Conservation (phyloP, 139 green algal genomes). For the Picochlorum sp. region DNA sequence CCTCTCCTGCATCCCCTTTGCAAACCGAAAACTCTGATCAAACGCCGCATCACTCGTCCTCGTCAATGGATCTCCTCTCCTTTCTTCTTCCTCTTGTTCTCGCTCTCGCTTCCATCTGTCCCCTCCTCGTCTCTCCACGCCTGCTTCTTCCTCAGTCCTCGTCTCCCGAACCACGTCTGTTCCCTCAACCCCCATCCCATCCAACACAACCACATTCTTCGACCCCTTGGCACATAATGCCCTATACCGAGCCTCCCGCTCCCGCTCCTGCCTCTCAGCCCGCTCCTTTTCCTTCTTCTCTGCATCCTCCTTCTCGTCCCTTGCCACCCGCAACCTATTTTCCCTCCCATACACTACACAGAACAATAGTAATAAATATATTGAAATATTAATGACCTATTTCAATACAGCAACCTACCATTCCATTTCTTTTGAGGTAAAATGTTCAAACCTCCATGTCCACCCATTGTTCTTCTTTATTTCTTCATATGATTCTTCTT, state of each 20-base stretch:
- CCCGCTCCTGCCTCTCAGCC: constrained; percentile 30
- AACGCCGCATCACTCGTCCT: constrained; percentile 70
- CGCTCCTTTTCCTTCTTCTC: constrained; percentile 29
- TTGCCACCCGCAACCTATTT: constrained; percentile 63
- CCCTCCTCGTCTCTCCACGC: neutral
- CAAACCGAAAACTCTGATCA: constrained; percentile 66
- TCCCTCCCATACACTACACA: constrained; percentile 72
- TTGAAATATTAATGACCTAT: too few relatives aligned
- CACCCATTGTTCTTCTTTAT: constrained; percentile 73
- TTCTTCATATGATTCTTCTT: too few relatives aligned
- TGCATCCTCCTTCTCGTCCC: constrained; percentile 42
- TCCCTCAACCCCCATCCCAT: constrained; percentile 18
- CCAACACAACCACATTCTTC: neutral
- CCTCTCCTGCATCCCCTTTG: constrained; percentile 27
- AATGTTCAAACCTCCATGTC: constrained; percentile 94
- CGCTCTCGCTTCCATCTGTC: neutral
- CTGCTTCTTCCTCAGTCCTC: neutral
- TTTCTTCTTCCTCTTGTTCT: constrained; percentile 24
- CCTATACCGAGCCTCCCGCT: constrained; percentile 42
- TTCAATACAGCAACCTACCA: neutral
- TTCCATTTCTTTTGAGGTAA: constrained; percentile 93
- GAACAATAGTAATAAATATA: neutral
- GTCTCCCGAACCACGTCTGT: neutral
- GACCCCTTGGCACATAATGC: constrained; percentile 25
- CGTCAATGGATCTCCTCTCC: constrained; percentile 53